These are phyloP conservation scores for Agarophyton chilense DNA, from an alignment of 23 red algal species.

Conservation along the genomic window DNA sequence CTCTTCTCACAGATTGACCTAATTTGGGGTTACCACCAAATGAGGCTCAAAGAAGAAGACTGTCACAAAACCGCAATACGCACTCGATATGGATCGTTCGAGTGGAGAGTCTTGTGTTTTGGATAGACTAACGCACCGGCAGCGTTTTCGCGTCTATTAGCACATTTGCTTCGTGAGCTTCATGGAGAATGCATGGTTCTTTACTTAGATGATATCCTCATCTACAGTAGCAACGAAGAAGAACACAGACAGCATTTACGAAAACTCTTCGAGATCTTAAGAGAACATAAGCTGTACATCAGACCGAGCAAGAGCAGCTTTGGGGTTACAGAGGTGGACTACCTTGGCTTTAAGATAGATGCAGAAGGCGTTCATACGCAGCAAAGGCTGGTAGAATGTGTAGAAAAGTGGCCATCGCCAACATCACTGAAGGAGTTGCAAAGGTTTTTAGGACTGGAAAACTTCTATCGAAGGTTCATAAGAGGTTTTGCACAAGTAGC, in stretches of 20 bases:
- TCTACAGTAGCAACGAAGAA: conserved; percentile 32
- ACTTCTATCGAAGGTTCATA: conserved; percentile 46
- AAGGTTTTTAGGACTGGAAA: conserved; percentile 28
- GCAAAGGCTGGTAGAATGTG: not conserved
- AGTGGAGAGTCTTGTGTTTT: conserved; percentile 44
- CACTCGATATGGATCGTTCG: conserved; percentile 47
- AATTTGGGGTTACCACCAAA: conserved; percentile 42
- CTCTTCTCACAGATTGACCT: conserved; percentile 49
- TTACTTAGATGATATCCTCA: conserved; percentile 47
- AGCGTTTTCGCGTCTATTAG: conserved; percentile 16
- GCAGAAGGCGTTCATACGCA: conserved; percentile 13
- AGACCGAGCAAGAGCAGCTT: conserved; percentile 39
- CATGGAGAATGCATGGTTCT: conserved; percentile 30
- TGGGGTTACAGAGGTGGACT: conserved; percentile 37
- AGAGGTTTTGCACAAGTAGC: conserved; percentile 25
- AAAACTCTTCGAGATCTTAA: conserved; percentile 28
- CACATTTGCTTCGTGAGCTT: not conserved
- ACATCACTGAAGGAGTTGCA: conserved; percentile 40
- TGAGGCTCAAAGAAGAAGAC: conserved; percentile 15
- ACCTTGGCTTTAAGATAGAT: conserved; percentile 14
- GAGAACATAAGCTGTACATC: conserved; percentile 19
- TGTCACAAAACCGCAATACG: conserved; percentile 18
- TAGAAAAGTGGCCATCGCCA: conserved; percentile 23
- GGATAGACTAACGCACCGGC: conserved; percentile 42
- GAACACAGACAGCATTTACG: conserved; percentile 43